Evolutionary conservation across 2,329 filamentous ascomycete species (phyloP), one percentile per base, ranked within the genome.

Genomic region (Hypoxylon sp.): DNA sequence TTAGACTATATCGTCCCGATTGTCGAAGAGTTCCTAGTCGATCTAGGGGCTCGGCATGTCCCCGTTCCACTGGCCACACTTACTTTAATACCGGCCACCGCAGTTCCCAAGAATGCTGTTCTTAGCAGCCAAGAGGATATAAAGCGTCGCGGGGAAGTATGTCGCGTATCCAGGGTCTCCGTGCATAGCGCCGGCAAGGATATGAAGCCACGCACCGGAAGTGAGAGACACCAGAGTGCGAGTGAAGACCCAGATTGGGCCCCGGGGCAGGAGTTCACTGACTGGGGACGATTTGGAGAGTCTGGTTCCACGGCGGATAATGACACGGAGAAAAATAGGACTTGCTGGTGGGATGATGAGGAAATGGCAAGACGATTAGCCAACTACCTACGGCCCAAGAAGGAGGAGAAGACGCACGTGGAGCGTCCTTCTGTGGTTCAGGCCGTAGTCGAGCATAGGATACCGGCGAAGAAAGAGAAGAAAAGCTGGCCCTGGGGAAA

Each of bases 341-440:
- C 51, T 2, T 69, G 74, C 48, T 82, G 78, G 77, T 82, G 76
- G 73, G 58, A 55, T 1, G 76, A 81, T 35, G 76, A 76, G 47
- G 65, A 62, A 2, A 72, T 78, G 71, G 78, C 79, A 0, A 56
- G 52, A 5, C 73, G 78, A 0, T 62, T 82, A 7, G 77, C 77
- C 7, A 66, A 57, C 3, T 71, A 74, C 41, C 62, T 82, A 2
- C 72, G 75, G 50, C 76, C 77, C 0, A 57, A 67, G 7, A 35
- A 12, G 13, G 44, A 61, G 31, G 50, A 41, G 13, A 45, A 25
- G n/a, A 27, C 56, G 17, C 34, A 38, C 3, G 15, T 36, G 8
- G 23, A 48, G 12, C 20, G 34, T 11, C 37, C 41, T 12, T 51
- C 61, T 3, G 58, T 64, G 0, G 65, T 73, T 7, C 67, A 67